Evolutionary conservation across 1,139 yeast genomes (phyloP).

Genomic region (Yamadazyma dushanensis): DNA sequence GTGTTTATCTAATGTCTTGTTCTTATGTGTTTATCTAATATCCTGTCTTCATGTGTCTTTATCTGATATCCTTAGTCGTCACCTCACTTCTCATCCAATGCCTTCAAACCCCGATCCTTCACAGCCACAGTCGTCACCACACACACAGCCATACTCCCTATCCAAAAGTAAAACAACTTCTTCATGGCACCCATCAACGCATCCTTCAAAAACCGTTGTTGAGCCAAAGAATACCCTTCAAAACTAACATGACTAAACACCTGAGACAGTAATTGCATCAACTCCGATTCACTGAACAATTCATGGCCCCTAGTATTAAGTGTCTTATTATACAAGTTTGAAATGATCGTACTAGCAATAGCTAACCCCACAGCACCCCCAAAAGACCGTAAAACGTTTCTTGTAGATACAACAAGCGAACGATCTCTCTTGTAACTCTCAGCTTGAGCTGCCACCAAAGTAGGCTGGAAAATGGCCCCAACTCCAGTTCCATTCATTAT

Average conservation of each 20-base stretch:
- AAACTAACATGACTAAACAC: constrained; percentile 1
- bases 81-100: constrained; percentile 25
- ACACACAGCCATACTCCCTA: constrained; percentile 37
- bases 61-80: not conserved
- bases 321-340: constrained; percentile 34
- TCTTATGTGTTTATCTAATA: no score
- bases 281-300: constrained; percentile 2
- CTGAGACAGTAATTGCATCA: constrained; percentile 4
- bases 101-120: constrained; percentile 33
- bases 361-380: constrained; percentile 56
- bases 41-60: no score
- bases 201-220: constrained; percentile 21
- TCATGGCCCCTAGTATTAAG: constrained; percentile 14
- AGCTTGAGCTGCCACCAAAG: constrained; percentile 52
- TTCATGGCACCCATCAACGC: constrained; percentile 30
- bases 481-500: constrained; percentile 45
- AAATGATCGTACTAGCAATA: constrained; percentile 39
- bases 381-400: constrained; percentile 49
- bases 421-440: constrained; percentile 46
- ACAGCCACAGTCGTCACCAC: constrained; percentile 27
- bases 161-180: constrained; percentile 32
- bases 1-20: no score
- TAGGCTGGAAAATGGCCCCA: constrained; percentile 53
- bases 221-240: constrained; percentile 3
- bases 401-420: constrained; percentile 49